Evolutionary conservation across 306 rosid genomes (phyloP), one percentile per base, ranked within the genome.

Genomic region (Castanospermum australe): DNA sequence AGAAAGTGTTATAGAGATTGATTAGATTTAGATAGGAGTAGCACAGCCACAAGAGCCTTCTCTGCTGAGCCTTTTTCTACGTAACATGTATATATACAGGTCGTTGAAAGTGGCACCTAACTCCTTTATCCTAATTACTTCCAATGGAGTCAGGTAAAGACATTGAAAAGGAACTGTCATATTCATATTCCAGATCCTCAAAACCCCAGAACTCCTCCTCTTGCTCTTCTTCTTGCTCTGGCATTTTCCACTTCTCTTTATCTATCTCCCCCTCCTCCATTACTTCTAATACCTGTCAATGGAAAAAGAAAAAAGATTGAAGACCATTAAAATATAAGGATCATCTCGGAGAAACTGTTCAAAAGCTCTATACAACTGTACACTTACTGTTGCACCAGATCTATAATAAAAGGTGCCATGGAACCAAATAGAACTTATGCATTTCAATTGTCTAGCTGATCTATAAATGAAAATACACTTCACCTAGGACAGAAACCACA

Each of bases 161-260:
- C 48, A 77, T 30, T 62, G 97, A 88, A 88, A 83, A 88, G 22
- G 95, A 87, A 78, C 83, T 84, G 73, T 90, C 89, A 84, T 73
- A 83, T 66, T 85, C 98, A 79, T 71, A 83, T 68, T 91, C 97
- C 36, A 93, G 63, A 77, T 91, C 94, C 77, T 90, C 94, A 83
- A 89, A 90, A 59, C 88, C 90, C 93, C 93, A 91, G 25, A 86
- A 83, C 51, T 88, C 91, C 22, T 89, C 92, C 17, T 84, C 84
- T 57, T 80, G 76, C 64, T 84, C 91, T 64, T 84, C 77, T 62
- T 82, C 92, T 33, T 87, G 91, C 81, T 88, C 91, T 61, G 88
- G 86, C 89, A 91, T 88, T 73, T 77, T 84, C 98, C 97, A 91
- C 28, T 82, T 86, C 84, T 87, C 95, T 32, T 81, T 47, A 42